Evolutionary conservation across 768 basidiomycete genomes (phyloP).

Genomic region (Lentinula edodes): DNA sequence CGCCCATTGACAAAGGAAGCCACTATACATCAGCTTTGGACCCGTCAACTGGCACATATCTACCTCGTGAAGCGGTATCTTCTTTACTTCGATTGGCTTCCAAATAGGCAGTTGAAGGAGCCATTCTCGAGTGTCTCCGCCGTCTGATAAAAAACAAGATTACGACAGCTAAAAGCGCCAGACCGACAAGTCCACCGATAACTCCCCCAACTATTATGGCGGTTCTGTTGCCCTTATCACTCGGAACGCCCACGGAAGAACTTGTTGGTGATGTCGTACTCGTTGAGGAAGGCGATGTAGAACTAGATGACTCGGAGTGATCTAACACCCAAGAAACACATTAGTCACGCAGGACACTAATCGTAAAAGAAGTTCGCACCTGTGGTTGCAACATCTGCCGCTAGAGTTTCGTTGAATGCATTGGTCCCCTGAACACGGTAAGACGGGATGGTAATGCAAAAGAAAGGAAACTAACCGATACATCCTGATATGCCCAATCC

Average conservation of each 20-base stretch:
- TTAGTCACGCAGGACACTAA: background rate
- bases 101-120: background rate
- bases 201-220: background rate
- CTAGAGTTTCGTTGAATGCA: constrained; percentile 2
- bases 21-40: background rate
- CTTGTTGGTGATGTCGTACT: background rate
- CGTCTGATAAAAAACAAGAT: background rate
- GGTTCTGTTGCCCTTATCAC: background rate
- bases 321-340: background rate
- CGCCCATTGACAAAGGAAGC: background rate
- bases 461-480: background rate
- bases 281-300: background rate
- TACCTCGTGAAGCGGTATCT: background rate
- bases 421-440: background rate
- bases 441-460: background rate
- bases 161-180: background rate
- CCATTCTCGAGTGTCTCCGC: background rate
- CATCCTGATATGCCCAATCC: constrained; percentile 5
- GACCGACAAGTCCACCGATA: background rate
- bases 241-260: background rate
- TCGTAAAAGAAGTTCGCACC: background rate
- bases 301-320: constrained; percentile 2
- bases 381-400: background rate
- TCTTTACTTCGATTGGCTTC: background rate
- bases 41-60: background rate